Conservation (phyloP, 2,329 filamentous ascomycete species). For the Trichoderma cornu-damae region DNA sequence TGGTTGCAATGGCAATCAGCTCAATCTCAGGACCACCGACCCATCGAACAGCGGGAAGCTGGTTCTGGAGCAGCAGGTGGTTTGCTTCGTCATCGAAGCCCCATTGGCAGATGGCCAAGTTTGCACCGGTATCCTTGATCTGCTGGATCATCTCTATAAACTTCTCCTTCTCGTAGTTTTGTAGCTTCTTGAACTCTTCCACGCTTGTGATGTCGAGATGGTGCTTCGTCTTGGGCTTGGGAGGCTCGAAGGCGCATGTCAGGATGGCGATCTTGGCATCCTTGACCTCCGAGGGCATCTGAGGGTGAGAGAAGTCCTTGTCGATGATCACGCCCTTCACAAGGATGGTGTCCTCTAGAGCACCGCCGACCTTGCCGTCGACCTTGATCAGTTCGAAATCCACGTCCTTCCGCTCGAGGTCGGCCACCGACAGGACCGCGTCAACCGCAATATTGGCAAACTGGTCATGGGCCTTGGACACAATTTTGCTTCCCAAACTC, state of each 20-base stretch:
- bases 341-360: slow-evolving; percentile 86
- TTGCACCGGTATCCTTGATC: slow-evolving; percentile 95
- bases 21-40: slow-evolving; percentile 98
- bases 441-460: slow-evolving; percentile 97
- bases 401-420: slow-evolving; percentile 92
- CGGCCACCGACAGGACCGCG: slow-evolving; percentile 91
- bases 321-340: slow-evolving; percentile 98
- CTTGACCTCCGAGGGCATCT: slow-evolving; percentile 93
- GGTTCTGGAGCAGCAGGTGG: slow-evolving; percentile 91
- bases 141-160: slow-evolving; percentile 98
- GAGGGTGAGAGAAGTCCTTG: slow-evolving; percentile 99
- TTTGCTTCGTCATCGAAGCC: slow-evolving; percentile 99
- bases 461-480: slow-evolving; percentile 97
- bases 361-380: slow-evolving; percentile 92
- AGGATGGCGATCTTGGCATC: slow-evolving; percentile 97
- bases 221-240: slow-evolving; percentile 99
- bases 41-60: slow-evolving; percentile 94
- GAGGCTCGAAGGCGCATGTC: slow-evolving; percentile 96
- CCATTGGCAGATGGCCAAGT: slow-evolving; percentile 98
- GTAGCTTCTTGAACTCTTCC: slow-evolving; percentile 96
- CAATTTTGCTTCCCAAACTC: slow-evolving; percentile 96
- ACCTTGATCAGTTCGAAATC: slow-evolving; percentile 99
- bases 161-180: slow-evolving; percentile 92
- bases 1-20: slow-evolving; percentile 96
- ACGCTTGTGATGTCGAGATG: slow-evolving; percentile 96